Evolutionary conservation across 257 asterid genomes (phyloP), one percentile per base, ranked within the genome.

Genomic region (Solanum dulcamara): DNA sequence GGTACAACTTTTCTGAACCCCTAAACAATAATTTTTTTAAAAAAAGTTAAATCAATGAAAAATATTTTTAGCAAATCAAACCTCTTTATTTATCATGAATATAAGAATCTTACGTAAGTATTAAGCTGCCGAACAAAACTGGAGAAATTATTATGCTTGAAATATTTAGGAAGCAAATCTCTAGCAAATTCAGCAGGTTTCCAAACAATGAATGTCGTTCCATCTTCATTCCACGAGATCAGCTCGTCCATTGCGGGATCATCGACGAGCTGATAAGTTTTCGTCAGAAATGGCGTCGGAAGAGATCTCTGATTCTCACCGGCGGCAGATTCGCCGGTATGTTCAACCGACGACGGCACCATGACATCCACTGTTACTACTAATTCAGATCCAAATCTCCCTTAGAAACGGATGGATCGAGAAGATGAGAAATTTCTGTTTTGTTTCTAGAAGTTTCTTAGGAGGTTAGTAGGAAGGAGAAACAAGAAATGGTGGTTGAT

Each of bases 161-260:
- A 95, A 85, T 92, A 95, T 84, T 92, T 92, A 0, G 99, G 99
- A 53, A 95, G 89, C 84, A 95, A 91, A 92, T 95, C 98, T 48
- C 95, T 83, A 22, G 98, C 97, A 50, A 94, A 96, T 85, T 96
- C 99, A 22, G 97, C 98, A 3, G 98, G 94, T 32, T 93, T 91
- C 98, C 98, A 96, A 20, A 94, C 98, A 37, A 96, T 91, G 89
- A 96, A 96, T 1, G 94, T 85, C 2, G 97, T 90, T 40, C 99
- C 98, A 32, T 94, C 96, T 48, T 92, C 98, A 64, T 93, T 96
- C 99, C 99, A 96, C 17, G 99, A 96, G 80, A 96, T 92, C 91
- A 96, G 83, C 32, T 94, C 96, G 84, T 96, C 91, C 7, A 92
- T 30, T 40, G 85, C 80, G 2, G 95, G 90, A 92, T 96, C 99